Percentiles rank a stretch among this genome's conserved stretches.
These are phyloP conservation scores for Babesia gibsoni DNA, from an alignment of 169 alveolate genomes.

Conservation along the genomic window DNA sequence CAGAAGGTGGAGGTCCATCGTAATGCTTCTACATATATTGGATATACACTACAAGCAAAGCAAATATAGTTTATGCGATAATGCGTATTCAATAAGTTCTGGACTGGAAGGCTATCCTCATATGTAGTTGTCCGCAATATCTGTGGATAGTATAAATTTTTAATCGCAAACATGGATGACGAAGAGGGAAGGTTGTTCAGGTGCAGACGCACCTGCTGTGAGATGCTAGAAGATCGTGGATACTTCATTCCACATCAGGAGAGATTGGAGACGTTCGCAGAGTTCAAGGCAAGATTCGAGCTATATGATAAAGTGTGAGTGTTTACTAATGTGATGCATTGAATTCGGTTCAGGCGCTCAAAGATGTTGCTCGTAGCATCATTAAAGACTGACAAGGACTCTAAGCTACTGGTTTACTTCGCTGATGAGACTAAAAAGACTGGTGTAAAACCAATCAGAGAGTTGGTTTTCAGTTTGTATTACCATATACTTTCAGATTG, in stretches of 20 bases:
- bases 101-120: no score
- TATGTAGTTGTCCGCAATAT: no score
- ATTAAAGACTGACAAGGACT: conserved; percentile 77
- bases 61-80: no score
- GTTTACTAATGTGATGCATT: neutral
- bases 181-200: conserved; percentile 82
- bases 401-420: conserved; percentile 83
- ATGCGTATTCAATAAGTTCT: no score
- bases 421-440: conserved; percentile 89
- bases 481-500: conserved; percentile 59
- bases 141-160: no score
- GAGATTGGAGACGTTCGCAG: conserved; percentile 77
- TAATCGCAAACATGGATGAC: conserved; percentile 80
- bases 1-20: no score
- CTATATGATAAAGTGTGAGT: conserved; percentile 70
- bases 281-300: conserved; percentile 81
- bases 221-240: conserved; percentile 90
- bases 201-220: conserved; percentile 86
- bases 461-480: conserved; percentile 64
- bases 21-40: no score
- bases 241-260: conserved; percentile 83
- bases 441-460: conserved; percentile 92
- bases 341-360: conserved; percentile 72
- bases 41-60: no score
- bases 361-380: conserved; percentile 83